Evolutionary conservation across 148 eudicot species (phyloP), one percentile per base, ranked within the genome.

Genomic region (Hydrangea macrophylla): DNA sequence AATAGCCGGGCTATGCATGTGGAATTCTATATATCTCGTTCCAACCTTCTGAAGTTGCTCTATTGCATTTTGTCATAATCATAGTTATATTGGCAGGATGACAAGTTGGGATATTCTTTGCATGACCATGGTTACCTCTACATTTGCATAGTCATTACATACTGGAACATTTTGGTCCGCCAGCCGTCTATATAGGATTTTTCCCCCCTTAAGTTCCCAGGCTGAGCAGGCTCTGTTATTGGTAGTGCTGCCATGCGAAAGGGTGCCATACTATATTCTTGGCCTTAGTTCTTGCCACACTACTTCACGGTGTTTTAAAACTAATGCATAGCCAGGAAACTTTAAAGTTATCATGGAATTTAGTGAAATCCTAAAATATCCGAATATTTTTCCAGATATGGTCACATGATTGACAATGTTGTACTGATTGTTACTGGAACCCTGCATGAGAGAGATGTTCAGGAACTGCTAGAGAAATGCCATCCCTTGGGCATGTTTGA

Each of bases 401-500:
- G 98, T 60, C 96, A 92, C 83, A 92, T 92, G 98, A 92, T 92
- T 57, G 98, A 92, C 81, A 92, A 92, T 81, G 98, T 92, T 72
- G 98, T 93, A 68, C 90, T 93, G 39, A 93, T 93, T 60, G 96
- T 93, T 26, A 93, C 98, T 74, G 98, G 98, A 72, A 90, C 98
- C 44, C 84, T 93, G 90, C 98, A 93, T 50, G 98, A 93, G 90
- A 88, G 98, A 79, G 98, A 93, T 82, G 96, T 90, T 58, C 98
- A 93, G 54, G 98, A 92, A 67, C 70, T 92, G 75, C 80, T 92
- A 75, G 98, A 92, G 87, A 92, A 92, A 73, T 92, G 98, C 63
- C 98, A 92, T 45, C 98, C 98, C 22, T 64, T 92, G 82, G 98
- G 98, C 68, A 92, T 92, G 98, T 92, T 92, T 76, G 98, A 92